These are phyloP conservation scores for Ensete glaucum DNA, from an alignment of 176 grass and related monocot species.

Conservation along the genomic window DNA sequence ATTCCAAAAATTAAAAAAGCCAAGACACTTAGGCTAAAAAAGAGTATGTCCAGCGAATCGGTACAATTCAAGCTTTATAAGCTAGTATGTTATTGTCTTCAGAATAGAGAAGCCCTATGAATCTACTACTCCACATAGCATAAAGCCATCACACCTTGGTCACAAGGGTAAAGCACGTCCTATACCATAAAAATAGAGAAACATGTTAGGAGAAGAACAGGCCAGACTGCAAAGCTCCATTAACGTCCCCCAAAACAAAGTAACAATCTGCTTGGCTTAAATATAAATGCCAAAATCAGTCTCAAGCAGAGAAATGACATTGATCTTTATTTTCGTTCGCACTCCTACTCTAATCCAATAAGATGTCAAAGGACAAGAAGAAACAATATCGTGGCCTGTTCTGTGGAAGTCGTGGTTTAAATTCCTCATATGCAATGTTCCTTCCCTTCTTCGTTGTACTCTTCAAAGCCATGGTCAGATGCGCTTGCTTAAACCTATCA, in stretches of 20 bases:
- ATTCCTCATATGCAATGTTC: slow-evolving; percentile 5
- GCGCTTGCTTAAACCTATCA: slow-evolving; percentile 57
- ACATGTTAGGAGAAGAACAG: background rate
- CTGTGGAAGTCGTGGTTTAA: background rate
- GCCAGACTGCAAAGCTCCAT: background rate
- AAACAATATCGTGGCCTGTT: background rate
- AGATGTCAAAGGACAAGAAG: background rate
- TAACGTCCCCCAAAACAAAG: too few relatives aligned
- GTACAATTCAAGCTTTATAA: background rate
- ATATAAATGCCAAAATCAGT: too few relatives aligned
- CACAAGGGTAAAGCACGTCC: slow-evolving; percentile 8
- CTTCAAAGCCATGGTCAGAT: slow-evolving; percentile 53
- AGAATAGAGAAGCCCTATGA: background rate
- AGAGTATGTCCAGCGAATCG: background rate
- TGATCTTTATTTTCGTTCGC: too few relatives aligned
- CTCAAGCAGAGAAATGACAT: too few relatives aligned
- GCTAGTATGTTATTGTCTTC: background rate
- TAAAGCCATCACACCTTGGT: background rate
- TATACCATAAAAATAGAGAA: slow-evolving; percentile 4
- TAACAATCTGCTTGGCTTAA: too few relatives aligned
- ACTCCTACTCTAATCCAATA: too few relatives aligned
- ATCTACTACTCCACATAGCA: background rate
- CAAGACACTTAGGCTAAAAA: background rate
- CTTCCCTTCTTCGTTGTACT: slow-evolving; percentile 23
- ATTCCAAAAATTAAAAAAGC: background rate